A percentile compares a stretch with the other conserved stretches of the same genome.
These are phyloP conservation scores for Medicago lupulina DNA, from an alignment of 306 rosid species.

Conservation along the genomic window DNA sequence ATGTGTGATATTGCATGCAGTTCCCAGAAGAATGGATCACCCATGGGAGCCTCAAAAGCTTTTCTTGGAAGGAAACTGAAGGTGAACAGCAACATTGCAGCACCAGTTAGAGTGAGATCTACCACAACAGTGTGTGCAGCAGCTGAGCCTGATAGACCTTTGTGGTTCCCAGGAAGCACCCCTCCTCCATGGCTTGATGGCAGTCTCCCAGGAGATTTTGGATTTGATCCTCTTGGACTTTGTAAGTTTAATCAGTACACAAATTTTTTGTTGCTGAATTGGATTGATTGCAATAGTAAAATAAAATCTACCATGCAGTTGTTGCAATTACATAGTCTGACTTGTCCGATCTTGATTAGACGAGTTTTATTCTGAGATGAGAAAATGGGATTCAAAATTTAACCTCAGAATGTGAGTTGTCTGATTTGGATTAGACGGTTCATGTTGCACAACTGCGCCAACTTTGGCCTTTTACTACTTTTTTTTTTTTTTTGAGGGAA, in stretches of 20 bases:
- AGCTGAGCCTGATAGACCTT: conserved; percentile 51
- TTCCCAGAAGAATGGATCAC: conserved; percentile 51
- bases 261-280: not conserved
- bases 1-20: conserved; percentile 35
- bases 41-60: conserved; percentile 42
- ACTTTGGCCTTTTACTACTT: not conserved
- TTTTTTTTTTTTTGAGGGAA: too few relatives aligned
- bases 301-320: not conserved
- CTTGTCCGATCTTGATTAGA: not conserved
- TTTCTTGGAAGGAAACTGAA: conserved; percentile 47
- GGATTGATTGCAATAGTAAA: not conserved
- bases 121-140: conserved; percentile 43
- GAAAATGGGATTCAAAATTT: not conserved
- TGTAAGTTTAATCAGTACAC: conserved; percentile 24
- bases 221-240: conserved; percentile 55
- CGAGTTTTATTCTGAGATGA: not conserved
- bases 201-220: conserved; percentile 55
- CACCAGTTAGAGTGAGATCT: conserved; percentile 41
- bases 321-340: not conserved
- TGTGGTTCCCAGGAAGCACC: conserved; percentile 52
- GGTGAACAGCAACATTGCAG: conserved; percentile 32
- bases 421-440: not conserved
- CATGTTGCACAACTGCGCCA: not conserved
- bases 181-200: conserved; percentile 57
- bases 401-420: not conserved